Evolutionary conservation across 1,284 basidiomycete genomes (phyloP), one percentile per base, ranked within the genome.

Genomic region (Cryptococcus neoformans): DNA sequence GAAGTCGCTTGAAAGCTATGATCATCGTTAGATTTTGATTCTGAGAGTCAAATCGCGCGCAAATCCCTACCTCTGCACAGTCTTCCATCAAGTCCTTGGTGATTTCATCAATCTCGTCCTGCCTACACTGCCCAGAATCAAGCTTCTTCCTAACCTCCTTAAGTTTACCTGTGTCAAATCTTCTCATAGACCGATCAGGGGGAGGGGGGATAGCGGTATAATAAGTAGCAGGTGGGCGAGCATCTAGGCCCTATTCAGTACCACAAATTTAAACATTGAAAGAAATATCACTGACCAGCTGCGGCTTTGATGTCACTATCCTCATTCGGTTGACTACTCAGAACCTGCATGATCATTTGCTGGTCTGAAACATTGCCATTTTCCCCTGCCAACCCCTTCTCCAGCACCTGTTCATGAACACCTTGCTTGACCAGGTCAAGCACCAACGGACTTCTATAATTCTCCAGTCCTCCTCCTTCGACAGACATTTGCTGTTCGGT

Each of bases 1-100:
- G 87, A 96, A 99, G 77, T 99, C 94, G 44, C 90, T 92, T n/a
- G 94, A 88, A 59, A 98, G 84, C 73, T 95, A 89, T 87, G 17
- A 17, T 35, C 17, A 11, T 16, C 48, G 12, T 17, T 9, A 42
- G 17, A 35, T 34, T 42, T 12, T 16, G 16, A 21, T 11, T 16
- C 11, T 10, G 35, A 21, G 42, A 40, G 14, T 39, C 5, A 52
- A 40, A 37, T 16, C 41, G 34, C 17, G 44, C 28, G 28, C 28
- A 28, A 28, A 51, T 52, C 55, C 70, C 65, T 52, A 78, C 75
- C 56, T 76, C 75, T n/a, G 74, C 74, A 55, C 65, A 65, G 49
- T 78, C 90, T 63, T 95, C 92, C 60, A 98, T 81, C 71, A 95
- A 87, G 72, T 98, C 93, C 46, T 82, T 83, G 3, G 92, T 90